Evolutionary conservation across 73 alveolate species (phyloP).

Genomic region (Paraurostyla sp.): DNA sequence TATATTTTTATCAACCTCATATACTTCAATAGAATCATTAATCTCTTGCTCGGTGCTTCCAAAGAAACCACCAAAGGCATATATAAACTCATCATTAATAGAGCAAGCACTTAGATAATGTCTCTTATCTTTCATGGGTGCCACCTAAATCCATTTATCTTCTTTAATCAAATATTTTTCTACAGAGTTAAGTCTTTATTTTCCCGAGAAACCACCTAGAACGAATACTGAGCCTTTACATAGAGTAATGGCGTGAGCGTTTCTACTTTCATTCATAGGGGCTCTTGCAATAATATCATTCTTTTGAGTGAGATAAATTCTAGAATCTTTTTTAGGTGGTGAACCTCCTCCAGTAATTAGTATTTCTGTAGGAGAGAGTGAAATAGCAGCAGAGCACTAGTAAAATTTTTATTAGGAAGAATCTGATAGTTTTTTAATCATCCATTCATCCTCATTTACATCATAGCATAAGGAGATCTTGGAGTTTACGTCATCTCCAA

Average conservation of each 20-base stretch:
- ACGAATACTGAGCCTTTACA: constrained; percentile 63
- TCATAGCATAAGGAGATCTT: constrained; percentile 61
- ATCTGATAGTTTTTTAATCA: constrained; percentile 44
- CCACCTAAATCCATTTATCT: constrained; percentile 58
- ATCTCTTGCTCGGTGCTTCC: constrained; percentile 61
- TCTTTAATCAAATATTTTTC: constrained; percentile 49
- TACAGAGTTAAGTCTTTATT: constrained; percentile 47
- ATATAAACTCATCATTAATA: constrained; percentile 55
- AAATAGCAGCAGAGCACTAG: constrained; percentile 66
- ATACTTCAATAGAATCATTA: constrained; percentile 59
- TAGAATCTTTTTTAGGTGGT: constrained; percentile 67
- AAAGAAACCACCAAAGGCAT: constrained; percentile 73
- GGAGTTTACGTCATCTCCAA: constrained; percentile 66
- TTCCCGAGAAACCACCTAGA: constrained; percentile 67
- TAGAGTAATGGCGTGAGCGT: constrained; percentile 70
- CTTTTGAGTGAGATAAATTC: constrained; percentile 41
- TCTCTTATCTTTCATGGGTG: constrained; percentile 69
- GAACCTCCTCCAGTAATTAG: constrained; percentile 75
- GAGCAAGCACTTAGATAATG: constrained; percentile 60
- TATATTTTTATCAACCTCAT: constrained; percentile 29
- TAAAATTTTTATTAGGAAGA: constrained; percentile 17
- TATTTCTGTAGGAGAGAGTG: constrained; percentile 31
- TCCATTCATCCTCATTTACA: constrained; percentile 67
- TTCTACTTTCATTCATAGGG: constrained; percentile 65
- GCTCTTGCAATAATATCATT: constrained; percentile 35